These are phyloP conservation scores for Euclidium syriacum DNA, from an alignment of 345 rosid genomes.

Conservation along the genomic window DNA sequence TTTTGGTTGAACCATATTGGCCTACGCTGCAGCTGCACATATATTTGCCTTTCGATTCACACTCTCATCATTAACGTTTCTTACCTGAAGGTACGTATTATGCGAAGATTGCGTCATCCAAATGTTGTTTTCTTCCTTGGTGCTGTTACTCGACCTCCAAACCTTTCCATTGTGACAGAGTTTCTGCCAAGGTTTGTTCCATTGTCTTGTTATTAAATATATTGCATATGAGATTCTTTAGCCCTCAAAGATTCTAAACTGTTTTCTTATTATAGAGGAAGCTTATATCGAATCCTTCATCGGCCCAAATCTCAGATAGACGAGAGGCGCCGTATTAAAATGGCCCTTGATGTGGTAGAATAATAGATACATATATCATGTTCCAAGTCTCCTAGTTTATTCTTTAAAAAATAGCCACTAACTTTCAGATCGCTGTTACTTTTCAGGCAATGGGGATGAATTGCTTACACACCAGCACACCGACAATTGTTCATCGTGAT, in stretches of 20 bases:
- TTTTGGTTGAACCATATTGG: constrained; percentile 5
- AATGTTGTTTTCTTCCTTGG: constrained; percentile 97
- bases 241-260: constrained; percentile 5
- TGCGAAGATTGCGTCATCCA: constrained; percentile 99
- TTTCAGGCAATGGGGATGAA: constrained; percentile 98
- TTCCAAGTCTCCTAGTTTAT: background rate
- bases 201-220: background rate
- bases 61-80: background rate
- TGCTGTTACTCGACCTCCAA: constrained; percentile 99
- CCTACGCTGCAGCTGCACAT: background rate
- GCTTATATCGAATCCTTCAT: constrained; percentile 87
- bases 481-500: constrained; percentile 98
- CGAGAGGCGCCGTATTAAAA: constrained; percentile 88
- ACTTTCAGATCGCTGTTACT: constrained; percentile 5
- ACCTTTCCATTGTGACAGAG: constrained; percentile 92
- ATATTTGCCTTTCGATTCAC: background rate
- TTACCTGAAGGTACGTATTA: constrained; percentile 73
- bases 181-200: constrained; percentile 81
- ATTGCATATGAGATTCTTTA: constrained; percentile 15
- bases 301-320: constrained; percentile 92
- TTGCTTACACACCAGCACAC: constrained; percentile 90
- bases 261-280: constrained; percentile 57
- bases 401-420: background rate
- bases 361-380: constrained; percentile 9
- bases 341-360: constrained; percentile 99